Base-by-base conservation (phyloP, 2,329 filamentous ascomycete species). In the Ploettnerulaceae sp. region DNA sequence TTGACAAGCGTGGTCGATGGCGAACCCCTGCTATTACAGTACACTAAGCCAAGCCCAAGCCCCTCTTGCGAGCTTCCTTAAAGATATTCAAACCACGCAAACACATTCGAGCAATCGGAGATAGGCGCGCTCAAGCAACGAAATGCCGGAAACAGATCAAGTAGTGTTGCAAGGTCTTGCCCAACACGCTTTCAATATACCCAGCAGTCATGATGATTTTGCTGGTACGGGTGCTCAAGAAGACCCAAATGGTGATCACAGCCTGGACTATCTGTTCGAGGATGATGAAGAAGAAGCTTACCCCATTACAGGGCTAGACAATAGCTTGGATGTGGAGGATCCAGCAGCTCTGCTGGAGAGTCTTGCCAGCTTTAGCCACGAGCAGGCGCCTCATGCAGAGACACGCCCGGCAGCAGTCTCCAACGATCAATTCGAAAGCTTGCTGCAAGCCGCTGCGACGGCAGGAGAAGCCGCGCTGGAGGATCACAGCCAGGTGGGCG, bases 361-460 rank as follows among this genome's bases (percentile, higher is more conserved):
- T 31, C 52, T 63, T 15, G 55, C 57, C 7, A 54, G 42, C 25
- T 61, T 56, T 39, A 51, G 58, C 21, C 48, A 49, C 29, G 28
- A 38, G 6, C 35, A 3, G 21, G 15, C 22, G 24, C 26, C 36
- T 28, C 14, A 21, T 26, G 14, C 22, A 22, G 38, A 31, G 28
- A 31, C 28, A n/a, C 20, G 38, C 14, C 14, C 24, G 14, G 14
- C 38, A 14, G 18, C 28, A 4, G 14, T 24, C 25, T 15, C 15
- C 39, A 42, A 34, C 34, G 39, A 42, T 34, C 53, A 58, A 36
- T 61, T 63, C 17, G 55, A 53, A 18, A 61, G 51, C 33, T 39
- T 61, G 12, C 45, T 61, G 7, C 41, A 61, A 45, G 58, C 60
- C 18, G 60, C 53, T 22, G 58, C 52, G 18, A 60, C 53, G 5